phyloP scores from a whole-genome alignment of 176 grass and related monocot species.

The Poa annua region DNA sequence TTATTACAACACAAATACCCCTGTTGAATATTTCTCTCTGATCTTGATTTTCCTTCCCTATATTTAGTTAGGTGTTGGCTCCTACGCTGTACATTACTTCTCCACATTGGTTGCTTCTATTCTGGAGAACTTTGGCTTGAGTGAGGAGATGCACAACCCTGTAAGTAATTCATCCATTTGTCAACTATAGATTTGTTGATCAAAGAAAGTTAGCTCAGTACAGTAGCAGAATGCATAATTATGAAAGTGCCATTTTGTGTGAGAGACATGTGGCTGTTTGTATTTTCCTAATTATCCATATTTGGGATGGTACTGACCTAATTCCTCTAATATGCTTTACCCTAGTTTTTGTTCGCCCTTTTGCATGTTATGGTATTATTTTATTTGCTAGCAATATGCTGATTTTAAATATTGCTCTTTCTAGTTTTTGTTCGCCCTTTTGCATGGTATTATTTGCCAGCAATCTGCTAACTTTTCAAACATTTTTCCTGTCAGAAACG shows the following conservation, averaged over 20 bases:
- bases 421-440: neutral
- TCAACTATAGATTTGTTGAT: slow-evolving; percentile 1
- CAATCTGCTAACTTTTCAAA: neutral
- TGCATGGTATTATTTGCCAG: neutral
- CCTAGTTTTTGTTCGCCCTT: neutral
- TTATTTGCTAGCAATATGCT: neutral
- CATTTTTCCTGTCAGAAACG: neutral
- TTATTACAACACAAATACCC: slow-evolving; percentile 16
- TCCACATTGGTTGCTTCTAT: slow-evolving; percentile 75
- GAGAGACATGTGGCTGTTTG: neutral
- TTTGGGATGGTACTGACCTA: slow-evolving; percentile 6
- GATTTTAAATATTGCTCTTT: neutral
- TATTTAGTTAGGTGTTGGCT: slow-evolving; percentile 80
- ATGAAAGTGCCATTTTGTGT: neutral
- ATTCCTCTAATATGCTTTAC: slow-evolving; percentile 10
- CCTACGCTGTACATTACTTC: slow-evolving; percentile 83
- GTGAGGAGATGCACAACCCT: slow-evolving; percentile 94
- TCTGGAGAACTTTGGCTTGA: slow-evolving; percentile 79
- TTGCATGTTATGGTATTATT: neutral
- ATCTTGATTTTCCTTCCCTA: slow-evolving; percentile 25
- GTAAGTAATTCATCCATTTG: slow-evolving; percentile 59
- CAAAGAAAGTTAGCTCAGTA: neutral
- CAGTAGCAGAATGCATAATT: neutral
- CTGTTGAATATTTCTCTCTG: slow-evolving; percentile 17
- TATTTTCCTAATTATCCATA: neutral